phyloP scores from a whole-genome alignment of 176 grass and related monocot genomes.

The Triticum urartu region DNA sequence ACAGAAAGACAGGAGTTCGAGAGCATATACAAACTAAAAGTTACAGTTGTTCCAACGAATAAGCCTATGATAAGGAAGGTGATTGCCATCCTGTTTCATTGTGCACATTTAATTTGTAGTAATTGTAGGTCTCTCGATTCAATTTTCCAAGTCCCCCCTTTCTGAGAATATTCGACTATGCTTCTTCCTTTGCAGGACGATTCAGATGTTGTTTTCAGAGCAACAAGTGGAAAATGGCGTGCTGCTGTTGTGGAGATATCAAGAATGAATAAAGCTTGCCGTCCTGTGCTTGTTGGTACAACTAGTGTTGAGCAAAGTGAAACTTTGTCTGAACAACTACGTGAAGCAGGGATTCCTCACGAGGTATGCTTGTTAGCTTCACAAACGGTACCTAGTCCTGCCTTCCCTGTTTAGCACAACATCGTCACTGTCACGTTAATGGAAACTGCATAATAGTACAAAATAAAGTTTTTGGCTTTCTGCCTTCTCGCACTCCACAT shows the following conservation, averaged over 20 bases:
- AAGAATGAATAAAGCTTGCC: constrained; percentile 89
- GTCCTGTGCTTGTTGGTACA: constrained; percentile 97
- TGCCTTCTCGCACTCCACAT: not conserved
- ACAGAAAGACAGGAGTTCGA: constrained; percentile 88
- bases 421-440: not conserved
- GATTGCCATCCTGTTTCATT: constrained; percentile 14
- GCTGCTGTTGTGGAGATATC: constrained; percentile 93
- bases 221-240: constrained; percentile 95
- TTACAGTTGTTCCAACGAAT: constrained; percentile 95
- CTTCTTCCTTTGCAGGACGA: constrained; percentile 67
- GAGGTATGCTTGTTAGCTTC: constrained; percentile 52
- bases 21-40: constrained; percentile 98
- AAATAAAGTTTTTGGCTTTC: not conserved
- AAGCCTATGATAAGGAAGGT: constrained; percentile 99
- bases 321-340: constrained; percentile 73
- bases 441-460: constrained; percentile 4
- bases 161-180: not conserved
- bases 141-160: not conserved
- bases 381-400: not conserved
- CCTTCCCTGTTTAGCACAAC: constrained; percentile 2
- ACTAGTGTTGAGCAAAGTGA: constrained; percentile 98
- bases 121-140: constrained; percentile 1
- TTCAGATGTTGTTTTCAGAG: constrained; percentile 98
- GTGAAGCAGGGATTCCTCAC: constrained; percentile 84
- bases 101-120: not conserved